phyloP scores from a whole-genome alignment of 2,329 filamentous ascomycete species.

The Exophiala viscosa region DNA sequence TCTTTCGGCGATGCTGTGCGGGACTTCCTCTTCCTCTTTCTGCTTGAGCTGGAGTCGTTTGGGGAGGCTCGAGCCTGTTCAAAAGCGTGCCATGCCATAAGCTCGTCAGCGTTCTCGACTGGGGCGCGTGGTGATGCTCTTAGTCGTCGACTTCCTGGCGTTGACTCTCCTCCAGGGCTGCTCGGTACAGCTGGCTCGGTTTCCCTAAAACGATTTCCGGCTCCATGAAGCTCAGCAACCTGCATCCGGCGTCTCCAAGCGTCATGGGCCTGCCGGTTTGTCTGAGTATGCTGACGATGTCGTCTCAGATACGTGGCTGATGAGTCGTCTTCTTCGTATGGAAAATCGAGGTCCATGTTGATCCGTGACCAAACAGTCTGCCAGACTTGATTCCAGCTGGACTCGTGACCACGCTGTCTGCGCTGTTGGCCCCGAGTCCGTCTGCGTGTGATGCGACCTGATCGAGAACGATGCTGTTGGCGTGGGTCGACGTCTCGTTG shows the following conservation, averaged over 20 bases:
- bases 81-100: conserved; percentile 83
- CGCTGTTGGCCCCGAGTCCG: conserved; percentile 47
- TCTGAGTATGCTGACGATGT: conserved; percentile 44
- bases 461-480: conserved; percentile 33
- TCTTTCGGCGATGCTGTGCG: conserved; percentile 68
- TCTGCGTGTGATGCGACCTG: conserved; percentile 43
- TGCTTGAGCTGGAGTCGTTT: conserved; percentile 44
- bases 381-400: conserved; percentile 77
- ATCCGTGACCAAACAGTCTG: conserved; percentile 79
- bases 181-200: conserved; percentile 57
- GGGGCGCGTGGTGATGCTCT: conserved; percentile 45
- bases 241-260: conserved; percentile 81
- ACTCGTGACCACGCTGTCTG: conserved; percentile 41
- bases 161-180: conserved; percentile 17
- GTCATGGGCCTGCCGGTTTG: conserved; percentile 56
- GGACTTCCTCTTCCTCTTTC: conserved; percentile 73
- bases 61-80: conserved; percentile 75
- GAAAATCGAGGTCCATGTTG: conserved; percentile 77
- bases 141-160: conserved; percentile 40
- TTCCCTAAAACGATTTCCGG: conserved; percentile 66
- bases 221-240: conserved; percentile 73
- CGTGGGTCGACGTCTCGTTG: conserved; percentile 42
- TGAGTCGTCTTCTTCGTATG: conserved; percentile 71
- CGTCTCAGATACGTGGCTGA: conserved; percentile 55
- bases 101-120: conserved; percentile 73